Evolutionary conservation across 2,329 filamentous ascomycete species (phyloP), one percentile per base, ranked within the genome.

Genomic region (Akanthomyces dipterigenus): DNA sequence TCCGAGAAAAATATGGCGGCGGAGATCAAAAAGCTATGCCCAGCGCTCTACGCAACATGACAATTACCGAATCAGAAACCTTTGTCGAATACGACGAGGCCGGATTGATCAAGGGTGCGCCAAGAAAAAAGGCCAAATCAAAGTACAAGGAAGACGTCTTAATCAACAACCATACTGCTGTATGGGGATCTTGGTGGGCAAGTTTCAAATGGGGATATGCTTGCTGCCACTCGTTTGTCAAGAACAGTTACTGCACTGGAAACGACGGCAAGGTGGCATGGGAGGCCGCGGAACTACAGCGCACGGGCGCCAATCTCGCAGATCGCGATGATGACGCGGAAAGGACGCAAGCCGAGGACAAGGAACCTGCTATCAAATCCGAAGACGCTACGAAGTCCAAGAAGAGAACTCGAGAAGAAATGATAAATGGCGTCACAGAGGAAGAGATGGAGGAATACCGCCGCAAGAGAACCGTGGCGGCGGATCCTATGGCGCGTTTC

Each of bases 171-270:
- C 95, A 99, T 76, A 91, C 86, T 3, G 88, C 89, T 0, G 88
- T 96, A 3, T 99, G 92, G 90, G 95, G 95, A 54, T 96, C 92
- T 70, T 99, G 95, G 95, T 99, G 95, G 95, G 85, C 87, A 58
- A 87, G 91, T 70, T 98, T 97, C 77, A 84, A 88, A 74, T 99
- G 95, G 95, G 95, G 95, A 1, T 99, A 96, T 74, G 84, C 90
- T 24, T 99, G 95, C 74, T 99, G 95, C 78, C 92, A 96, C 72
- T 96, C 92, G 0, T 88, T 87, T 24, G 85, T 96, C 64, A 97
- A 96, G 77, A 98, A 99, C 75, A 96, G 92, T 70, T 99, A 98
- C 70, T 99, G 95, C 74, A 98, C 93, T 0, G 95, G 95, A 28
- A 91, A 95, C 63, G 90, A 90, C 62, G 95, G 95, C 40, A 96